Evolutionary conservation across 495 filamentous ascomycete species (phyloP).

Genomic region (Chaetomium fimeti): DNA sequence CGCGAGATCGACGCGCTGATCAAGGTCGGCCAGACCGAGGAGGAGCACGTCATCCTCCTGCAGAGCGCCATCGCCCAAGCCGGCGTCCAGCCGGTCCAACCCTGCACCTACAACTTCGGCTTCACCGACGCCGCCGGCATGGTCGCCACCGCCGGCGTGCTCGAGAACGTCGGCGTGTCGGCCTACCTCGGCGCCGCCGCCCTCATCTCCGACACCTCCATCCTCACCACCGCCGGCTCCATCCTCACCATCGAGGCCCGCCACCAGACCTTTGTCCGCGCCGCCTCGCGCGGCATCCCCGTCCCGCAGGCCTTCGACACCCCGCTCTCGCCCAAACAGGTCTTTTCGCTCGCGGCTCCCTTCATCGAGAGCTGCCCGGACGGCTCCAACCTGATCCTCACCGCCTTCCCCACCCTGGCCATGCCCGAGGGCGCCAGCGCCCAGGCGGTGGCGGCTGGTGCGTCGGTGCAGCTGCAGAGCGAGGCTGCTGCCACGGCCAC

Average conservation of each 20-base stretch:
- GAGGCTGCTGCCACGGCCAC: conserved; percentile 43
- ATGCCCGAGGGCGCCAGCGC: conserved; percentile 49
- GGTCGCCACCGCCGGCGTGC: conserved; percentile 58
- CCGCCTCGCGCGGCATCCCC: conserved; percentile 46
- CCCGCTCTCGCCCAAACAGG: conserved; percentile 54
- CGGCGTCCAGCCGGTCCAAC: conserved; percentile 56
- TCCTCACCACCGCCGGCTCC: conserved; percentile 57
- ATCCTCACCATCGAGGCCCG: conserved; percentile 62
- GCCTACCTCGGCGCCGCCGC: conserved; percentile 63
- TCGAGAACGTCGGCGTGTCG: conserved; percentile 62
- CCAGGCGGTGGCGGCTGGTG: conserved; percentile 45
- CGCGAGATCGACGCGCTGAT: conserved; percentile 50
- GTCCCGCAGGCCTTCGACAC: conserved; percentile 62
- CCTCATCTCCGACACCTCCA: conserved; percentile 50
- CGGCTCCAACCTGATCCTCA: conserved; percentile 56
- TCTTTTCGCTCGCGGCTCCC: conserved; percentile 63
- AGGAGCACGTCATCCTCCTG: conserved; percentile 57
- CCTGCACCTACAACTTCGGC: conserved; percentile 62
- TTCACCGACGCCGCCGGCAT: conserved; percentile 59
- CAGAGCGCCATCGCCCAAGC: conserved; percentile 54
- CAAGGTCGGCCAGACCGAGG: conserved; percentile 54
- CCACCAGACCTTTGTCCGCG: conserved; percentile 60
- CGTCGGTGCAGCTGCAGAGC: conserved; percentile 43
- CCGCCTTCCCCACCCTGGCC: conserved; percentile 56
- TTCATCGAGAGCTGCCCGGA: conserved; percentile 61